These are phyloP conservation scores for Pterocarpus macrocarpus DNA, from an alignment of 306 rosid genomes.

Conservation along the genomic window DNA sequence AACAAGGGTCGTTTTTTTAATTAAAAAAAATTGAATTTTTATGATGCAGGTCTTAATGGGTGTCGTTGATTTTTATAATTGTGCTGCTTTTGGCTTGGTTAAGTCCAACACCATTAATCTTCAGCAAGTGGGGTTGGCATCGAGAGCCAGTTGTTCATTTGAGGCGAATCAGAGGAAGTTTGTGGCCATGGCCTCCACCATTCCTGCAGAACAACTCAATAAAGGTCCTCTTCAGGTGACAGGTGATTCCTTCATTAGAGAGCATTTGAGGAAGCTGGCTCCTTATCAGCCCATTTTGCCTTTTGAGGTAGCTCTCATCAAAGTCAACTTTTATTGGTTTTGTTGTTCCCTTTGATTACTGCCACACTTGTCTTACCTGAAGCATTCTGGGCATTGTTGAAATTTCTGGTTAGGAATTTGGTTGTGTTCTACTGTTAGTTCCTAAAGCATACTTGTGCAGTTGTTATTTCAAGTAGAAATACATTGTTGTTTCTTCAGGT, in stretches of 20 bases:
- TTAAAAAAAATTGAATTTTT: not conserved
- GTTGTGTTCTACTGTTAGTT: constrained; percentile 17
- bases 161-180: constrained; percentile 52
- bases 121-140: constrained; percentile 41
- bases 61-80: constrained; percentile 52
- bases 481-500: not conserved
- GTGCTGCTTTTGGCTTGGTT: constrained; percentile 49
- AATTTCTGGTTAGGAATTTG: constrained; percentile 1
- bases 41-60: constrained; percentile 65
- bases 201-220: constrained; percentile 63
- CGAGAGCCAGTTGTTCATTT: constrained; percentile 50
- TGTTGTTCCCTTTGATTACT: not conserved
- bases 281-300: constrained; percentile 97
- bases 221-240: constrained; percentile 54
- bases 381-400: not conserved
- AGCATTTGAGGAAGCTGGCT: constrained; percentile 81
- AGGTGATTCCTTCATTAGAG: constrained; percentile 86
- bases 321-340: not conserved
- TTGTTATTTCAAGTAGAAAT: constrained; percentile 10
- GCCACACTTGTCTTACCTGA: not conserved
- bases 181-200: constrained; percentile 67
- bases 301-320: constrained; percentile 69
- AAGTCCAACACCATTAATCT: constrained; percentile 33
- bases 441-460: not conserved
- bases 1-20: not conserved